Evolutionary conservation across 2,329 filamentous ascomycete genomes (phyloP).

Genomic region (Aureobasidium sp.): DNA sequence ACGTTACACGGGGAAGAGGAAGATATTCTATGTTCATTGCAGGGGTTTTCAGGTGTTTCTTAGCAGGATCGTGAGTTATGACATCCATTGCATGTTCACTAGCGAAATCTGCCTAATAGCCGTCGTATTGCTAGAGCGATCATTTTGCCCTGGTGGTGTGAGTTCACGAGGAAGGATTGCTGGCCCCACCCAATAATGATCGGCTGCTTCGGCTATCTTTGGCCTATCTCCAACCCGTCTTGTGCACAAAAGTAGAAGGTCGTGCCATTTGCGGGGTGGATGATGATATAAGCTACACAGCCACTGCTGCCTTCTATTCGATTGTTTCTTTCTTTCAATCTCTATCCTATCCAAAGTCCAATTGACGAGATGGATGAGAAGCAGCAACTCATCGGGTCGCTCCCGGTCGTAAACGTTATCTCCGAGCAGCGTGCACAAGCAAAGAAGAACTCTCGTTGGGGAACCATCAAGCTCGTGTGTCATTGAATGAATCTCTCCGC

Average conservation of each 20-base stretch:
- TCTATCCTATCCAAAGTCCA: neutral
- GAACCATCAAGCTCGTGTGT: neutral
- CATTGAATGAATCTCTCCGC: too few relatives aligned
- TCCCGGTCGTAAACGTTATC: neutral
- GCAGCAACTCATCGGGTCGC: conserved; percentile 17
- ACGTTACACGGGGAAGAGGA: too few relatives aligned
- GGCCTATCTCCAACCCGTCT: conserved; percentile 2
- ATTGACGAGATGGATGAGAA: conserved; percentile 10
- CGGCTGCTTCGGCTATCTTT: conserved; percentile 3
- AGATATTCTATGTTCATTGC: too few relatives aligned
- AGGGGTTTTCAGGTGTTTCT: too few relatives aligned
- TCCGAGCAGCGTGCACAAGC: conserved; percentile 3
- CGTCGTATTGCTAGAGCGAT: too few relatives aligned
- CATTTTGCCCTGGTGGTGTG: too few relatives aligned
- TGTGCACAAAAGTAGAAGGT: neutral
- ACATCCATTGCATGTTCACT: too few relatives aligned
- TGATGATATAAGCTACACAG: conserved; percentile 11
- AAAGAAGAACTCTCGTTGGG: conserved; percentile 4
- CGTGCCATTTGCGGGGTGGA: conserved; percentile 5
- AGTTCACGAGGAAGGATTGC: too few relatives aligned
- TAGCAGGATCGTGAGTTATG: too few relatives aligned
- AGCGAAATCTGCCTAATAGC: too few relatives aligned
- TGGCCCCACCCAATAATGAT: neutral
- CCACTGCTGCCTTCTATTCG: neutral
- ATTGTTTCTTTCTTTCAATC: neutral